Conservation (phyloP, 495 filamentous ascomycete genomes). For the Schizothecium vesticola region DNA sequence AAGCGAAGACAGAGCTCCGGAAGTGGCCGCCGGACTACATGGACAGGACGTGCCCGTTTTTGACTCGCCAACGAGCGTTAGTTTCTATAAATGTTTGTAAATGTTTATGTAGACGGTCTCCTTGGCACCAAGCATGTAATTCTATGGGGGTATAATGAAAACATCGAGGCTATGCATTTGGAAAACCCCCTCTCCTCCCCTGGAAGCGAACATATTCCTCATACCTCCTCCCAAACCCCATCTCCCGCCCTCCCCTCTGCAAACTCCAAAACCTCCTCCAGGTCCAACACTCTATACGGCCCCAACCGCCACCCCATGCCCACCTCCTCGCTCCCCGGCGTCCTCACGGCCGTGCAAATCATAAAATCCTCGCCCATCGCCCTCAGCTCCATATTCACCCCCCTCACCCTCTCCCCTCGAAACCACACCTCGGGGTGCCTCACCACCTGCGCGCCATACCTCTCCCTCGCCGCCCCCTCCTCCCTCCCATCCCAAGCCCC, state of each 20-base stretch:
- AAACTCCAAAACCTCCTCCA: conserved; percentile 36
- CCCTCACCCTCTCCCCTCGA: conserved; percentile 31
- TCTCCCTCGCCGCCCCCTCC: conserved; percentile 20
- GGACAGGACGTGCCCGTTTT: not conserved
- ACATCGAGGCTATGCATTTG: not conserved
- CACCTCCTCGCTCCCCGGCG: conserved; percentile 30
- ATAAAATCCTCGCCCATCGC: conserved; percentile 42
- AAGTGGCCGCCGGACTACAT: not conserved
- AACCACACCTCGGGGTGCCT: conserved; percentile 35
- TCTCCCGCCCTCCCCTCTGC: conserved; percentile 26
- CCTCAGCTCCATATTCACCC: conserved; percentile 41
- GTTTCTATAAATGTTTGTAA: not conserved
- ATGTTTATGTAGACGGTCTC: not conserved
- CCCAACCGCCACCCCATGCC: conserved; percentile 36
- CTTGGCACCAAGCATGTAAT: not conserved
- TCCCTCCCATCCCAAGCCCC: conserved; percentile 8
- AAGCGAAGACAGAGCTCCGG: too few species aligned
- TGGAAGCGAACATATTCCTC: too few species aligned
- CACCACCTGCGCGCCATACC: conserved; percentile 23
- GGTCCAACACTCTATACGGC: conserved; percentile 30
- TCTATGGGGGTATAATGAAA: not conserved
- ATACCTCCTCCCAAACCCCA: not conserved
- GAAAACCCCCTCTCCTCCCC: not conserved
- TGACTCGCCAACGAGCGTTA: not conserved
- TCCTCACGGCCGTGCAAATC: conserved; percentile 42